Evolutionary conservation across 2,329 filamentous ascomycete species (phyloP).

Genomic region (Teratosphaeria zuluensis): DNA sequence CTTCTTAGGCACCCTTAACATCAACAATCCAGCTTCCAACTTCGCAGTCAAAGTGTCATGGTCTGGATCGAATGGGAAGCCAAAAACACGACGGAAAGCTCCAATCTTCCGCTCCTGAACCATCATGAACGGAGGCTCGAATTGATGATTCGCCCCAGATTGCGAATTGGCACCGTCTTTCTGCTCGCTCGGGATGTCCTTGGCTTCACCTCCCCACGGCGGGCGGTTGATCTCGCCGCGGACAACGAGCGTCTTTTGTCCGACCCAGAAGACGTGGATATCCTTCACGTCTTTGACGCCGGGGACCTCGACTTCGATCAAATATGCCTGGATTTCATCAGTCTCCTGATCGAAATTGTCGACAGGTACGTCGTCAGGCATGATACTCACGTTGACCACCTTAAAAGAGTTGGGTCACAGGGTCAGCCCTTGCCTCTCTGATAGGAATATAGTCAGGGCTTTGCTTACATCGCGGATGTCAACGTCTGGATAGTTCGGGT

Average conservation of each 20-base stretch:
- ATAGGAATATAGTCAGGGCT: neutral
- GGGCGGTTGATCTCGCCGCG: neutral
- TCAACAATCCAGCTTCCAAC: slow-evolving; percentile 5
- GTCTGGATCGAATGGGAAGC: slow-evolving; percentile 10
- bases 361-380: neutral
- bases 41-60: slow-evolving; percentile 1
- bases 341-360: neutral
- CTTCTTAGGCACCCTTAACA: slow-evolving; percentile 8
- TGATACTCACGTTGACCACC: slow-evolving; percentile 4
- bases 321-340: neutral
- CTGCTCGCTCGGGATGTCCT: neutral
- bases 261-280: neutral
- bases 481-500: slow-evolving; percentile 11
- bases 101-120: slow-evolving; percentile 5
- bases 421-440: neutral
- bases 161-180: neutral
- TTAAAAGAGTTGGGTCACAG: slow-evolving; percentile 7
- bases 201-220: neutral
- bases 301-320: neutral
- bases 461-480: slow-evolving; percentile 7
- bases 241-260: neutral
- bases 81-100: slow-evolving; percentile 7
- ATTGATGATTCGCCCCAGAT: neutral
- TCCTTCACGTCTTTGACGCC: neutral
- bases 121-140: slow-evolving; percentile 2